phyloP scores from a whole-genome alignment of 257 asterid species.

The Linderniella brevidens region DNA sequence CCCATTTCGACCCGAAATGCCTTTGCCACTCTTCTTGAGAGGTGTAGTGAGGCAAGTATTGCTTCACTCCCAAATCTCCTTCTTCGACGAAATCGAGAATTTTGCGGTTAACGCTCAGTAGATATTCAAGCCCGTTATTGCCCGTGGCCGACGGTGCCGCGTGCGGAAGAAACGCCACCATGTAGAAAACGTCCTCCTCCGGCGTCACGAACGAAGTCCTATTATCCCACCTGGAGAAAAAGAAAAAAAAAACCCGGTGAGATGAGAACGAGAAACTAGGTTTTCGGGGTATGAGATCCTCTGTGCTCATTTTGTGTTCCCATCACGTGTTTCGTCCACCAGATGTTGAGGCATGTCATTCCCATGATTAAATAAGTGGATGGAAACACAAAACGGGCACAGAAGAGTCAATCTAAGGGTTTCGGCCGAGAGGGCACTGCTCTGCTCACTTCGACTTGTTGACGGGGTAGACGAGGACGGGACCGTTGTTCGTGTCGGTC shows the following conservation, averaged over 20 bases:
- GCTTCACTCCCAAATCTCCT: constrained; percentile 54
- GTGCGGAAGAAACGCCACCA: constrained; percentile 65
- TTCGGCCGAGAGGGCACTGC: too few relatives aligned
- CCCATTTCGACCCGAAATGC: constrained; percentile 71
- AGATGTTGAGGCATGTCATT: too few relatives aligned
- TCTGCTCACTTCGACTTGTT: constrained; percentile 84
- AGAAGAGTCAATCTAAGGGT: too few relatives aligned
- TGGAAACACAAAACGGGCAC: too few relatives aligned
- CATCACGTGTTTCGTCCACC: too few relatives aligned
- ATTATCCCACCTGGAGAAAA: constrained; percentile 53
- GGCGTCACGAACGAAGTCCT: constrained; percentile 74
- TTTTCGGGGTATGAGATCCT: too few relatives aligned
- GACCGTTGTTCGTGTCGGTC: constrained; percentile 56
- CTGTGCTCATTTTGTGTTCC: too few relatives aligned
- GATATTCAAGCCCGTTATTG: constrained; percentile 25
- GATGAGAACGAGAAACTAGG: not conserved
- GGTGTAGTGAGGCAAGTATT: constrained; percentile 57
- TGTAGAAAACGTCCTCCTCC: constrained; percentile 66
- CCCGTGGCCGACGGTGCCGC: constrained; percentile 36
- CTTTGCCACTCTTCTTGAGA: constrained; percentile 64
- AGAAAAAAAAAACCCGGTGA: constrained; percentile 4
- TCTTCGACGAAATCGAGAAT: constrained; percentile 48
- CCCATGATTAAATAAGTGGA: too few relatives aligned
- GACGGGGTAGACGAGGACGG: constrained; percentile 71
- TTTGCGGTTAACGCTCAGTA: constrained; percentile 31